Conservation (phyloP, 2,329 filamentous ascomycete genomes). For the Thermomyces lanuginosus region DNA sequence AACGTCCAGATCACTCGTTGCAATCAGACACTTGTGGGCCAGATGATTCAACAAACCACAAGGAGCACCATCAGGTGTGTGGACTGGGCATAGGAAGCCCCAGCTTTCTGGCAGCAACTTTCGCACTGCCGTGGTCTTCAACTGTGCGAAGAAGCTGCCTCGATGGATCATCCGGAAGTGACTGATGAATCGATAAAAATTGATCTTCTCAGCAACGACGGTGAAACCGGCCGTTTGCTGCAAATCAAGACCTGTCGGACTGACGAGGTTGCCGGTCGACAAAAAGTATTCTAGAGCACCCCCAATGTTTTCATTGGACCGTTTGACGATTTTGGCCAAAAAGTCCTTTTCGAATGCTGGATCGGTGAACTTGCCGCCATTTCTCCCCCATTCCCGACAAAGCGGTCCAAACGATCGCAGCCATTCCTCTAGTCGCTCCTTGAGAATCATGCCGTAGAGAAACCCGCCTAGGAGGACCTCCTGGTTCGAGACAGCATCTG, state of each 20-base stretch:
- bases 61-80: conserved; percentile 89
- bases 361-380: conserved; percentile 49
- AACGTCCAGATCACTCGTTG: conserved; percentile 58
- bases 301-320: conserved; percentile 77
- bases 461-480: conserved; percentile 88
- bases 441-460: conserved; percentile 86
- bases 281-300: conserved; percentile 85
- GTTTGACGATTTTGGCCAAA: conserved; percentile 56
- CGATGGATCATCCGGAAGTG: conserved; percentile 98
- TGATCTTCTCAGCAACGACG: conserved; percentile 95
- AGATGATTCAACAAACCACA: conserved; percentile 92
- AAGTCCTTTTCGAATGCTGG: conserved; percentile 68
- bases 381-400: conserved; percentile 39
- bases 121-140: conserved; percentile 93
- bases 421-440: conserved; percentile 86
- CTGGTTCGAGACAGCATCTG: conserved; percentile 90
- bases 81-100: conserved; percentile 94
- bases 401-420: conserved; percentile 46
- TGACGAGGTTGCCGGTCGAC: conserved; percentile 85
- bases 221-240: conserved; percentile 92
- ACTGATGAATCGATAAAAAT: conserved; percentile 95
- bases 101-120: conserved; percentile 93
- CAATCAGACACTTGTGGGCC: conserved; percentile 83
- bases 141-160: conserved; percentile 94
- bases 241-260: conserved; percentile 78